Percentiles rank a stretch among this genome's conserved stretches.
phyloP scores from a whole-genome alignment of 2,329 filamentous ascomycete species.

The Pseudopithomyces maydicus region DNA sequence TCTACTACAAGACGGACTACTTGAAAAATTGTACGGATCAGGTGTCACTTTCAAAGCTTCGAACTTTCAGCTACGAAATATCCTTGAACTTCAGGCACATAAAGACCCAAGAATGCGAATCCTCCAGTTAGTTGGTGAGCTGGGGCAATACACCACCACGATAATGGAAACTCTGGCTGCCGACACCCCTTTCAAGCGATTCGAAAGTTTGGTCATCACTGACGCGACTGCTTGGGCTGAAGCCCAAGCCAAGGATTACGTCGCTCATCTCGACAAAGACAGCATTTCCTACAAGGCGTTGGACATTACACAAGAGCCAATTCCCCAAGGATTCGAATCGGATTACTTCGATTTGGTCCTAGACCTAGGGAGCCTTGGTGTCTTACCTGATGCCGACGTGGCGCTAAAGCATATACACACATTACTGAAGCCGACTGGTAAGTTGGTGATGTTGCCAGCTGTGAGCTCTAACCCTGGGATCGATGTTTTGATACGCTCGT shows the following conservation, averaged over 20 bases:
- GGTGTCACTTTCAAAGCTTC: conserved; percentile 14
- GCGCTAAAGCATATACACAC: conserved; percentile 10
- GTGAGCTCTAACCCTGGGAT: neutral
- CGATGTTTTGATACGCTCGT: conserved; percentile 8
- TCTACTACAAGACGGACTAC: conserved; percentile 9
- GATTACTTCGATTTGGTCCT: conserved; percentile 22
- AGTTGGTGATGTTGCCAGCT: conserved; percentile 14
- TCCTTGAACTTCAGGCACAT: conserved; percentile 45
- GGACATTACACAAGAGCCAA: conserved; percentile 19
- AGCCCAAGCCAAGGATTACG: conserved; percentile 8
- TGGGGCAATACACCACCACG: neutral
- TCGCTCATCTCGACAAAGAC: neutral
- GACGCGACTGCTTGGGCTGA: conserved; percentile 19
- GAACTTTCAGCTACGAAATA: conserved; percentile 14
- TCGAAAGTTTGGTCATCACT: conserved; percentile 21
- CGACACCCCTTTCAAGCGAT: conserved; percentile 9
- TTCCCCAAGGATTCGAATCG: conserved; percentile 13
- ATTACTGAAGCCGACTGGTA: conserved; percentile 18
- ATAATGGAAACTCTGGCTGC: conserved; percentile 4
- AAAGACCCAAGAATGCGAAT: conserved; percentile 23
- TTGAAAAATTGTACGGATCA: conserved; percentile 13
- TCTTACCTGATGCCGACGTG: conserved; percentile 1
- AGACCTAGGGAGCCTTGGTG: conserved; percentile 20
- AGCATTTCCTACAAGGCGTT: conserved; percentile 14
- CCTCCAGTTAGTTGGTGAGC: neutral